These are phyloP conservation scores for Solanum hybrid DNA, from an alignment of 305 asterid genomes.

Conservation along the genomic window DNA sequence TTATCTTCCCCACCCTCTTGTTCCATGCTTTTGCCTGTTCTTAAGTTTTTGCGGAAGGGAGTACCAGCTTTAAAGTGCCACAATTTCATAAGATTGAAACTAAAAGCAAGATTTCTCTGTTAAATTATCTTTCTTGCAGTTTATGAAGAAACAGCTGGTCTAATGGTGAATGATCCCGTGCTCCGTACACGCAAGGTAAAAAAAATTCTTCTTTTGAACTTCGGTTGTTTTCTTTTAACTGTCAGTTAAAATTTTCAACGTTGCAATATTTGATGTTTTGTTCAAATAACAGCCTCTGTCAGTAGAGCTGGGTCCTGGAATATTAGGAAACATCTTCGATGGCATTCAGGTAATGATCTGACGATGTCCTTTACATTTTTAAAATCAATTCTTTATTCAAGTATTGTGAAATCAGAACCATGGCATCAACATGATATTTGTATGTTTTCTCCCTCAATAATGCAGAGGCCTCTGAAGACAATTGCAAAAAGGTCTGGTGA, in stretches of 20 bases:
- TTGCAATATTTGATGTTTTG: neutral
- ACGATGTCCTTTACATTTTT: constrained; percentile 1
- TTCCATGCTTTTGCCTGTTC: neutral
- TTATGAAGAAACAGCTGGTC: constrained; percentile 94
- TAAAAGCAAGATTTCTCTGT: neutral
- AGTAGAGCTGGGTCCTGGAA: constrained; percentile 93
- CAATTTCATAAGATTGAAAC: neutral
- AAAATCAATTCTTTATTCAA: neutral
- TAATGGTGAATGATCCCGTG: constrained; percentile 90
- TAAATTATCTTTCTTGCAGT: constrained; percentile 41
- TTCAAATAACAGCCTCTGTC: constrained; percentile 65
- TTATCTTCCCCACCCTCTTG: neutral
- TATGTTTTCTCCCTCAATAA: constrained; percentile 10
- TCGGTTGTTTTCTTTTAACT: neutral
- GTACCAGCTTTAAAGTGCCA: neutral
- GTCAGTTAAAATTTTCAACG: neutral
- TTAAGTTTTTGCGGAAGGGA: neutral
- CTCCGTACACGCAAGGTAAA: constrained; percentile 87
- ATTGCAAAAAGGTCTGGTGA: constrained; percentile 91
- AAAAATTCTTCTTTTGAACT: neutral
- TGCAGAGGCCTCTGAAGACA: constrained; percentile 95
- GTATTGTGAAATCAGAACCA: neutral
- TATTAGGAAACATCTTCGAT: constrained; percentile 84
- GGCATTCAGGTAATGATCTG: constrained; percentile 68
- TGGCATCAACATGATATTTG: constrained; percentile 8